phyloP scores from a whole-genome alignment of 1,284 basidiomycete genomes.

The Ustilago bromivora region DNA sequence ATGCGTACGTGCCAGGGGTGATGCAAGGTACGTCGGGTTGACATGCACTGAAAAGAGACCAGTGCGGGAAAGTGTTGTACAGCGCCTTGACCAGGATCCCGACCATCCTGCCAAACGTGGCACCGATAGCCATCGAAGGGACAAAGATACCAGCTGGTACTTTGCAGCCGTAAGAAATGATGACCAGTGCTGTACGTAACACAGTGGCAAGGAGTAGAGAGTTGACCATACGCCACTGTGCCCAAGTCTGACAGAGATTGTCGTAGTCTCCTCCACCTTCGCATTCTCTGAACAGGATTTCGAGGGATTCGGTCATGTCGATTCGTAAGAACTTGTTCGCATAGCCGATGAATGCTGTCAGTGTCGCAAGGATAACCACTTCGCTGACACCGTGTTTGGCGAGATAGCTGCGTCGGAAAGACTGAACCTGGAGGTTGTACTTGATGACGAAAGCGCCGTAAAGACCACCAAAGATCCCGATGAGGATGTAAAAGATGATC shows the following conservation, averaged over 20 bases:
- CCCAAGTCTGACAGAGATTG: slow-evolving; percentile 93
- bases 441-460: slow-evolving; percentile 98
- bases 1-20: slow-evolving; percentile 84
- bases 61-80: slow-evolving; percentile 84
- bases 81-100: slow-evolving; percentile 89
- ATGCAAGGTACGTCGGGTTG: slow-evolving; percentile 94
- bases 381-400: slow-evolving; percentile 86
- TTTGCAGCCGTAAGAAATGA: slow-evolving; percentile 94
- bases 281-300: slow-evolving; percentile 96
- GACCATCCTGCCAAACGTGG: slow-evolving; percentile 88
- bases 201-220: slow-evolving; percentile 91
- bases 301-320: slow-evolving; percentile 98
- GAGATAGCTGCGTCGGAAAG: slow-evolving; percentile 90
- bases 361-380: slow-evolving; percentile 83
- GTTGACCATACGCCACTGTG: slow-evolving; percentile 94
- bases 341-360: slow-evolving; percentile 93
- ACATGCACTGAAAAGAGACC: slow-evolving; percentile 86
- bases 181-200: slow-evolving; percentile 85
- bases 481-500: slow-evolving; percentile 91
- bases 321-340: slow-evolving; percentile 94
- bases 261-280: slow-evolving; percentile 92
- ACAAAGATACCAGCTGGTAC: slow-evolving; percentile 98
- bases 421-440: slow-evolving; percentile 93
- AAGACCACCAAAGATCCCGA: slow-evolving; percentile 95
- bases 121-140: slow-evolving; percentile 95